A percentile compares a stretch with the other conserved stretches of the same genome.
phyloP scores from a whole-genome alignment of 306 rosid genomes.

The Prunus persica region Prunus_persica_NCBIv2 NC_034009.1:42750501-42751000 shows the following conservation, averaged over 20 bases:
- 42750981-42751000: conserved; percentile 36
- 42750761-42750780: conserved; percentile 98
- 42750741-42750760: conserved; percentile 95
- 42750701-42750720: background rate
- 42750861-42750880: conserved; percentile 98
- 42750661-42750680: background rate
- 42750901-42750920: conserved; percentile 98
- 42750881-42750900: conserved; percentile 96
- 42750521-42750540: background rate
- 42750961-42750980: conserved; percentile 48
- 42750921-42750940: conserved; percentile 89
- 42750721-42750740: conserved; percentile 96
- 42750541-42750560: background rate
- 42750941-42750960: conserved; percentile 81
- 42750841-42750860: conserved; percentile 92
- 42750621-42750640: background rate
- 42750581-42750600: background rate
- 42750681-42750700: background rate
- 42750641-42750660: background rate
- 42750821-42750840: conserved; percentile 95
- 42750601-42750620: background rate
- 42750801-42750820: conserved; percentile 96
- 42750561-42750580: background rate
- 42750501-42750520: background rate
- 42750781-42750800: conserved; percentile 99